Evolutionary conservation across 495 filamentous ascomycete genomes (phyloP), one percentile per base, ranked within the genome.

Genomic region (Podospora conica): DNA sequence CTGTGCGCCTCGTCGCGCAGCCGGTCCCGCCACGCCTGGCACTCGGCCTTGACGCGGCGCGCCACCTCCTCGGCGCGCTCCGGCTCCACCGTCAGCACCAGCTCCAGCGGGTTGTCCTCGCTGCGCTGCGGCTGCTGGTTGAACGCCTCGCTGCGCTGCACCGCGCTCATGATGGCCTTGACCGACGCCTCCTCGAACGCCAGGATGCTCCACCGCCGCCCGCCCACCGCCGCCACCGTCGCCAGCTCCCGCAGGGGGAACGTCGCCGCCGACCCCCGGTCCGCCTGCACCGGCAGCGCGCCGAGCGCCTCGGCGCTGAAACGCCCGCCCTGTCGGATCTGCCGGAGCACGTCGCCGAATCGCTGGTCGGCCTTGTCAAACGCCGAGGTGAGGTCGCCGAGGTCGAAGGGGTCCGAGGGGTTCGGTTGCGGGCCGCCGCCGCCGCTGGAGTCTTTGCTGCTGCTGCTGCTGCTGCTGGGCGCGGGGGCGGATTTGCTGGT

Each of bases 91-190:
- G 83, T 82, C 58, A 95, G 84, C 65, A 87, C 84, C 57, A 96
- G 82, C 68, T 92, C 89, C 3, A 89, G 82, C 55, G 86, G 77
- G 69, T 90, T 89, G 61, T 89, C 84, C 4, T 87, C 78, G 71
- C 86, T 86, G 2, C 85, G 80, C 74, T 91, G 88, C 12, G 92
- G 91, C 40, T 88, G 89, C 69, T 95, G 83, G 76, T 87, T 91
- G 68, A 90, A 82, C 60, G 84, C 79, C 7, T 73, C 69, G 33
- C 86, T 88, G 22, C 81, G 79, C 62, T 89, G 82, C 58, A 96
- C 88, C 8, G 91, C 88, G 55, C 87, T 86, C 55, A 83, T 79
- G 65, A 92, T 85, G 9, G 90, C 83, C 80, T 92, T 91, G 64
- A 93, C 70, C 66, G 90, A 87, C 79, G 84, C 66, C 59, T 69